Base-by-base conservation (phyloP, 2,329 filamentous ascomycete genomes). In the Sporothrix pallida region DNA sequence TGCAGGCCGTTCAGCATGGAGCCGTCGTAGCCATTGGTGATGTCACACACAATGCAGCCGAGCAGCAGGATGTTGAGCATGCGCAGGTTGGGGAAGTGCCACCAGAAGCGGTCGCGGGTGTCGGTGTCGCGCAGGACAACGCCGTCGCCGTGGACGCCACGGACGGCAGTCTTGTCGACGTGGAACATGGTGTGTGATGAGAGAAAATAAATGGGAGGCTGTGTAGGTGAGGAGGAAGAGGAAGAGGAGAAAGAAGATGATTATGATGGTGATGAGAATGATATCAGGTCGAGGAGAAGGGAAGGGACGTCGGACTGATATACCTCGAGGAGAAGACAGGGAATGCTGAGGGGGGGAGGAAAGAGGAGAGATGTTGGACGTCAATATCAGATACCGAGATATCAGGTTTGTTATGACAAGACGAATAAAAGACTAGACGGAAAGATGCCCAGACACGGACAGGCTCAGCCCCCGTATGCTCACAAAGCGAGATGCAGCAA, bases 1-100 rank as follows among this genome's bases (percentile, higher is more conserved):
- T 83, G 82, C 1, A 83, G 76, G 10, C 81, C 82, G 71, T 83
- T 83, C 78, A 82, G 81, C 69, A 83, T 77, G 9, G 80, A 81
- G n/a, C 80, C 79, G 20, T 75, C 74, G 60, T 74, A 75, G 44
- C 74, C 74, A 46, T 73, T 75, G 67, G 74, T 75, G 5, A 75
- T 70, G 69, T 75, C 72, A 23, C 72, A 73, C 31, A 75, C 71
- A 44, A 75, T 75, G 56, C 74, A 75, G 54, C 74, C 74, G 12
- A 75, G 71, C 46, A 75, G 62, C 50, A 75, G 50, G 13, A 75
- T 15, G 62, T 71, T 73, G 44, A 75, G 74, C 62, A 42, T 50
- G 70, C 74, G 68, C 3, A 73, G 72, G 20, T 72, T 72, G 12
- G 74, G 74, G 52, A 73, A 75, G 68, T 75, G 71, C 74, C 74